phyloP scores from a whole-genome alignment of 2,329 filamentous ascomycete species.

The Parastagonospora avenae region DNA sequence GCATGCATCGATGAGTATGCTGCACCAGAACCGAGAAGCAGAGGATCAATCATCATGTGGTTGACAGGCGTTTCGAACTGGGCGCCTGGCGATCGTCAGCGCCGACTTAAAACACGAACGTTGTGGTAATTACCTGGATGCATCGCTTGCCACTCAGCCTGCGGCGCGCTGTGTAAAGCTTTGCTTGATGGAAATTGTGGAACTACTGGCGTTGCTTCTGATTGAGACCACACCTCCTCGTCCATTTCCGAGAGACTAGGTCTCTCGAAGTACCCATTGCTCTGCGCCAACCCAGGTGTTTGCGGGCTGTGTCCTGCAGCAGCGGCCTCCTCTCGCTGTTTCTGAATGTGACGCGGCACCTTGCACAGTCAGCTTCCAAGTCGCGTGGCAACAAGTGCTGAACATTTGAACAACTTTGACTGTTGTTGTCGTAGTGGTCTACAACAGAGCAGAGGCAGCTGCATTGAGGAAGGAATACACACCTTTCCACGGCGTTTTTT shows the following conservation, averaged over 20 bases:
- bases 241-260: conserved; percentile 41
- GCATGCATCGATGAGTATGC: conserved; percentile 37
- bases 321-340: conserved; percentile 43
- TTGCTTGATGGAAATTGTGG: conserved; percentile 40
- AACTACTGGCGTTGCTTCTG: conserved; percentile 40
- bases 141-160: conserved; percentile 38
- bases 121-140: conserved; percentile 27
- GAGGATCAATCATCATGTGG: conserved; percentile 46
- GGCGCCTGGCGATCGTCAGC: conserved; percentile 18
- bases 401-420: too few relatives aligned
- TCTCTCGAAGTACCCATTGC: conserved; percentile 33
- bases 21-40: conserved; percentile 39
- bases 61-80: conserved; percentile 37
- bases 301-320: conserved; percentile 31
- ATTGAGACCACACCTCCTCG: conserved; percentile 45
- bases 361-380: conserved; percentile 20
- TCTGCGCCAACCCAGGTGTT: conserved; percentile 31
- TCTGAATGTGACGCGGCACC: conserved; percentile 47
- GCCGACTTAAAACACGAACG: too few relatives aligned
- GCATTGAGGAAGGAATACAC: conserved; percentile 57
- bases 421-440: not conserved
- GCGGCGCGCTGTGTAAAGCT: conserved; percentile 28
- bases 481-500: conserved; percentile 94
- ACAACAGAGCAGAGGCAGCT: not conserved
- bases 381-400: not conserved